Conservation (phyloP, 1,284 basidiomycete genomes). For the Ustilago tritici region DNA sequence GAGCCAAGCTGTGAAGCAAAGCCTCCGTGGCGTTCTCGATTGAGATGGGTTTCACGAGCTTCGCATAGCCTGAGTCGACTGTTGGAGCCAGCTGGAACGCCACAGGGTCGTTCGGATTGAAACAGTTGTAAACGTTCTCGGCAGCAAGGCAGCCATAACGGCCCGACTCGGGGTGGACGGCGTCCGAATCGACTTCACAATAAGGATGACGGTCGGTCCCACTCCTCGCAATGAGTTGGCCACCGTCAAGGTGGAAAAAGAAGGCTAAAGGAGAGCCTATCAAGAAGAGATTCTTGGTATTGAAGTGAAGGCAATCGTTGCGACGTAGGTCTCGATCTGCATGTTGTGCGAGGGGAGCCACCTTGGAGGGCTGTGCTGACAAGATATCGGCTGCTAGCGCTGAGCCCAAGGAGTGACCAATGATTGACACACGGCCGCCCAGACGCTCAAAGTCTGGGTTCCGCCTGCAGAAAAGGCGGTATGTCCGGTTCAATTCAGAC, state of each 20-base stretch:
- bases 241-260: slow-evolving; percentile 73
- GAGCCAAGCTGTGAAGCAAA: slow-evolving; percentile 62
- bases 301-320: slow-evolving; percentile 63
- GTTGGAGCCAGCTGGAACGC: slow-evolving; percentile 70
- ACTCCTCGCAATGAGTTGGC: slow-evolving; percentile 73
- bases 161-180: slow-evolving; percentile 70
- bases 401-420: slow-evolving; percentile 73
- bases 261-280: slow-evolving; percentile 74
- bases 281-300: slow-evolving; percentile 73
- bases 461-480: slow-evolving; percentile 74
- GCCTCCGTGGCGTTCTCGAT: slow-evolving; percentile 67
- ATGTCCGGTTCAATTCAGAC: slow-evolving; percentile 69
- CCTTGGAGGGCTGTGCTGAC: slow-evolving; percentile 73
- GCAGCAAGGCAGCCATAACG: slow-evolving; percentile 74
- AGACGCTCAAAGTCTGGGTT: slow-evolving; percentile 71
- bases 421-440: slow-evolving; percentile 71
- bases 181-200: slow-evolving; percentile 52
- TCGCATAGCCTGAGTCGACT: slow-evolving; percentile 69
- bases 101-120: slow-evolving; percentile 70
- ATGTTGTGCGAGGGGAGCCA: slow-evolving; percentile 51
- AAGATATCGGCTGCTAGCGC: slow-evolving; percentile 74
- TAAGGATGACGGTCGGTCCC: slow-evolving; percentile 71
- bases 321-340: slow-evolving; percentile 22
- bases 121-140: slow-evolving; percentile 72
- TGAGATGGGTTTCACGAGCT: slow-evolving; percentile 67